These are phyloP conservation scores for Astragalus glycyphyllos DNA, from an alignment of 306 rosid genomes.

Conservation along the genomic window DNA sequence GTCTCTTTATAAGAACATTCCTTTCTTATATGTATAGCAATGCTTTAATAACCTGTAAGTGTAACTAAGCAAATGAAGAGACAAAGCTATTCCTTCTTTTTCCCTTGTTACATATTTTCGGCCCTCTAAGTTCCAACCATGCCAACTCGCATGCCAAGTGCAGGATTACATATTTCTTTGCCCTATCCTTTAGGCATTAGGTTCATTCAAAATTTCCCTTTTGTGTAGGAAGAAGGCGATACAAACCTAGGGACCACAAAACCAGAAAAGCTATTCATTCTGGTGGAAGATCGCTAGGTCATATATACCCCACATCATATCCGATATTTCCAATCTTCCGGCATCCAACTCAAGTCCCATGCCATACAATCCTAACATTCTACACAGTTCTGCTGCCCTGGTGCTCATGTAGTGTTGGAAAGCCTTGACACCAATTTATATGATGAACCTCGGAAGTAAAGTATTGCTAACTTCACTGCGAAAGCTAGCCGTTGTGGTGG, in stretches of 20 bases:
- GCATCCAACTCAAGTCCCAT: background rate
- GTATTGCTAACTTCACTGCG: background rate
- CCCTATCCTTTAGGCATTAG: slow-evolving; percentile 16
- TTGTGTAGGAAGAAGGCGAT: slow-evolving; percentile 2
- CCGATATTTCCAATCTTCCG: background rate
- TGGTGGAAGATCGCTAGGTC: background rate
- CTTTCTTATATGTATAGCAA: background rate
- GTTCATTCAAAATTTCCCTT: slow-evolving; percentile 9
- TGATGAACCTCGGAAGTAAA: background rate
- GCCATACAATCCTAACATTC: background rate
- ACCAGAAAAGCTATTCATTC: background rate
- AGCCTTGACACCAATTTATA: slow-evolving; percentile 2
- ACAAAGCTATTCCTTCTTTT: slow-evolving; percentile 22
- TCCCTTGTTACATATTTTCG: slow-evolving; percentile 20
- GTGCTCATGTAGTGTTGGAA: background rate
- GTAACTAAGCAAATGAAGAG: slow-evolving; percentile 13
- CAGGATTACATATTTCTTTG: background rate
- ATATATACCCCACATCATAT: background rate
- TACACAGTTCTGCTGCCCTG: background rate
- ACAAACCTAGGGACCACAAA: slow-evolving; percentile 1
- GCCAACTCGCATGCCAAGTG: slow-evolving; percentile 9
- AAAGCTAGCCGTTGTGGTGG: background rate
- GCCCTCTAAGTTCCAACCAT: slow-evolving; percentile 10
- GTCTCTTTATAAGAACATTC: slow-evolving; percentile 21
- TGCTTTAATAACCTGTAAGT: slow-evolving; percentile 15